phyloP scores from a whole-genome alignment of 345 rosid species.

The Gossypium arboreum region DNA sequence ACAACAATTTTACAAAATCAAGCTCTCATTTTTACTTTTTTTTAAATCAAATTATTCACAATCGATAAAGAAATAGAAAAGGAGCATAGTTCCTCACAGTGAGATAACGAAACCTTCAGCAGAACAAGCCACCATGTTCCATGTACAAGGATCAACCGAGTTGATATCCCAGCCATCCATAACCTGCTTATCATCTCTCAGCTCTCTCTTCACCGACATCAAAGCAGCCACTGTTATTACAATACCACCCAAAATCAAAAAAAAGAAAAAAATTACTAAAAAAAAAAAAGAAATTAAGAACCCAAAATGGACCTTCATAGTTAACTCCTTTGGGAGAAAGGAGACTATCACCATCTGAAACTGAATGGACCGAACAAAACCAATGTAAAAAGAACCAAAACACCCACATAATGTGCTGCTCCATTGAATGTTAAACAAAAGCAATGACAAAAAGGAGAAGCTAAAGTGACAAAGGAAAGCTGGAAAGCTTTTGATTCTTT shows the following conservation, averaged over 20 bases:
- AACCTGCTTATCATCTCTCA: slow-evolving; percentile 59
- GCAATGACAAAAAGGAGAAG: not conserved
- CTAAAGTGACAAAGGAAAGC: not conserved
- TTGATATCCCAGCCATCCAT: slow-evolving; percentile 92
- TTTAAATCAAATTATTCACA: not conserved
- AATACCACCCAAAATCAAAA: not conserved
- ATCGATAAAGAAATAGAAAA: not conserved
- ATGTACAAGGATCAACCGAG: slow-evolving; percentile 98
- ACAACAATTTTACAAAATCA: slow-evolving; percentile 5
- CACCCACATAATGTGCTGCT: slow-evolving; percentile 22
- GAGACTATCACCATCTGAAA: slow-evolving; percentile 50
- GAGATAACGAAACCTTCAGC: slow-evolving; percentile 68
- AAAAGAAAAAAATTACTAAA: not conserved
- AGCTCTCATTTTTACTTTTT: not conserved
- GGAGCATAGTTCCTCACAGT: slow-evolving; percentile 43
- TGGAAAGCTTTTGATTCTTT: slow-evolving; percentile 9
- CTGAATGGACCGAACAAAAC: slow-evolving; percentile 28
- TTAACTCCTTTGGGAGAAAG: slow-evolving; percentile 96
- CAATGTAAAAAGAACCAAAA: slow-evolving; percentile 32
- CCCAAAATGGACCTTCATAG: slow-evolving; percentile 62
- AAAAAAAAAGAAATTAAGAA: not conserved
- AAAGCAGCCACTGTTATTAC: slow-evolving; percentile 65
- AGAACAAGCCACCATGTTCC: slow-evolving; percentile 96
- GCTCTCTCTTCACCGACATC: slow-evolving; percentile 80
- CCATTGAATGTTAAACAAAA: slow-evolving; percentile 24